These are phyloP conservation scores for Chimonanthus salicifolius DNA, from an alignment of 164 flowering plant species.

Conservation along the genomic window DNA sequence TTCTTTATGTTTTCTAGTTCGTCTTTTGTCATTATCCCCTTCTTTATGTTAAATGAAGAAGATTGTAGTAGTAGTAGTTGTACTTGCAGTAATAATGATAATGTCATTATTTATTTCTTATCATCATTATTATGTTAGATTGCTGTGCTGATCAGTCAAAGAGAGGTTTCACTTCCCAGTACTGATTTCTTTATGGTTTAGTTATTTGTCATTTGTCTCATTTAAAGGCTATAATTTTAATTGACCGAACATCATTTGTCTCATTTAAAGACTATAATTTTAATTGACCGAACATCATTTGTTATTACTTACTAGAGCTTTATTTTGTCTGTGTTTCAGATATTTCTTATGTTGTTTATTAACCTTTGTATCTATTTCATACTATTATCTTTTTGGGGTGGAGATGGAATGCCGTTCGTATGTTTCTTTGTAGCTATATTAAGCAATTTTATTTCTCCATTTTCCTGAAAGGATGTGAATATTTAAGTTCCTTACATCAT, in stretches of 20 bases:
- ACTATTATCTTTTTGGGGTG: too few relatives aligned
- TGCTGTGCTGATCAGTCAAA: not conserved
- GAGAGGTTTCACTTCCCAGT: not conserved
- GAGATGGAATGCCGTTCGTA: too few relatives aligned
- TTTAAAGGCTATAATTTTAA: not conserved
- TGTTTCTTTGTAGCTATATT: not conserved
- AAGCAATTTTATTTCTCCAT: not conserved
- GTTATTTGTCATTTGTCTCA: not conserved
- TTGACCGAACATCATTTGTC: too few relatives aligned
- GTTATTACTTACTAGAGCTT: not conserved
- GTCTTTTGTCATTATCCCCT: not conserved
- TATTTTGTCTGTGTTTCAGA: not conserved
- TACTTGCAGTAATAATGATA: too few relatives aligned
- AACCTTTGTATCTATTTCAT: too few relatives aligned
- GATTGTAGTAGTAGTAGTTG: not conserved
- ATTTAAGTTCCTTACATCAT: too few relatives aligned
- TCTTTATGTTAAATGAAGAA: not conserved
- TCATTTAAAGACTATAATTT: not conserved
- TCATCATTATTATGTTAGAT: not conserved
- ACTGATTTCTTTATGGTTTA: not conserved
- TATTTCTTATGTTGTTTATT: too few relatives aligned
- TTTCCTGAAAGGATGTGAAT: not conserved
- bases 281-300: too few relatives aligned
- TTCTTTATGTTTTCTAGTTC: not conserved
- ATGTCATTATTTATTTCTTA: too few relatives aligned